Conservation (phyloP, 2,329 filamentous ascomycete genomes). For the Paraphaeosphaeria sporulosa region DNA sequence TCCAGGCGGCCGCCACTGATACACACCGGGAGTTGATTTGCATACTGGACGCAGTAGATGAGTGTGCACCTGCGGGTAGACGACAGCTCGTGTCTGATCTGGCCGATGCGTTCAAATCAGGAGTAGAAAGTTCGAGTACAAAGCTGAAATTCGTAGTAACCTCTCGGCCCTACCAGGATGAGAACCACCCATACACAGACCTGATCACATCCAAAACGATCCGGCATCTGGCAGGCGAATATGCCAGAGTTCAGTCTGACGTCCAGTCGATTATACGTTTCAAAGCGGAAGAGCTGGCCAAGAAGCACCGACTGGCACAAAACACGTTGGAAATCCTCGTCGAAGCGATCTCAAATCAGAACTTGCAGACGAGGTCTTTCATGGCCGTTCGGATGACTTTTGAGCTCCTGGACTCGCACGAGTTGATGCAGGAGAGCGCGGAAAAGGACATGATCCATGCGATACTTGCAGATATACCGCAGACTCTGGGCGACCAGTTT, state of each 20-base stretch:
- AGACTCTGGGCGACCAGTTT: constrained; percentile 10
- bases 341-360: constrained; percentile 3
- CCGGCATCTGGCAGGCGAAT: constrained; percentile 8
- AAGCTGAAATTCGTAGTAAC: constrained; percentile 7
- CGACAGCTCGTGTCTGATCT: constrained; percentile 8
- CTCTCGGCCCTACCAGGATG: constrained; percentile 10
- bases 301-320: background rate
- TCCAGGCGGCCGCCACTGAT: background rate
- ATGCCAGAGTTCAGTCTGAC: constrained; percentile 6
- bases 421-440: constrained; percentile 1
- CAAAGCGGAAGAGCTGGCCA: constrained; percentile 10
- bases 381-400: constrained; percentile 12
- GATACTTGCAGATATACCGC: constrained; percentile 7
- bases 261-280: constrained; percentile 8
- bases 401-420: constrained; percentile 8
- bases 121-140: background rate
- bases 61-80: constrained; percentile 10
- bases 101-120: background rate
- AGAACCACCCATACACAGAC: constrained; percentile 4
- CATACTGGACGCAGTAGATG: constrained; percentile 6
- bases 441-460: background rate
- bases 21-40: constrained; percentile 7
- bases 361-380: constrained; percentile 5
- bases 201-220: constrained; percentile 1
- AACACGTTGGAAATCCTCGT: constrained; percentile 1